phyloP scores from a whole-genome alignment of 495 filamentous ascomycete genomes.

The Aspergillus hancockii region DNA sequence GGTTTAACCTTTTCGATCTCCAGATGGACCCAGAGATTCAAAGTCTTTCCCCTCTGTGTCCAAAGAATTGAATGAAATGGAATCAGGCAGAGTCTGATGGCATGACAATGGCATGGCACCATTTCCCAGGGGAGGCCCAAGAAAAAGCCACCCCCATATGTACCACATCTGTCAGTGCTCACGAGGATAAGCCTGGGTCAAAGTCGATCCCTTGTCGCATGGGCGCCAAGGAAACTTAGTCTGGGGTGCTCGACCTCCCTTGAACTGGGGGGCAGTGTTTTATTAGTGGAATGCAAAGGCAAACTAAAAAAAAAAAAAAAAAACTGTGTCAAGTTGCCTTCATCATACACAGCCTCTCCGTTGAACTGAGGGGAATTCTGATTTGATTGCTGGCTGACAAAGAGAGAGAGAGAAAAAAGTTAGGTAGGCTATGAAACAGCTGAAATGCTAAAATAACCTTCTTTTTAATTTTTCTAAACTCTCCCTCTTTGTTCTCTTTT shows the following conservation, averaged over 20 bases:
- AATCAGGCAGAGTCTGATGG: too few relatives aligned
- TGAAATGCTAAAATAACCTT: not conserved
- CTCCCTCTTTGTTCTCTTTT: not conserved
- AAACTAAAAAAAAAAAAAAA: not conserved
- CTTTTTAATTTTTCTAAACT: not conserved
- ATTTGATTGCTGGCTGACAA: too few relatives aligned
- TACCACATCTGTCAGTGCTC: not conserved
- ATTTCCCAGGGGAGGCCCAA: too few relatives aligned
- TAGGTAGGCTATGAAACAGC: not conserved
- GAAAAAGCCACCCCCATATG: not conserved
- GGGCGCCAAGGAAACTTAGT: not conserved
- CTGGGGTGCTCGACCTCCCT: not conserved
- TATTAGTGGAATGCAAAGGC: not conserved
- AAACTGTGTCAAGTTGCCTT: not conserved
- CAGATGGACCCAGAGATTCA: too few relatives aligned
- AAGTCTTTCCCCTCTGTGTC: too few relatives aligned
- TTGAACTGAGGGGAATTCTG: not conserved
- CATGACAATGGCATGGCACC: constrained; percentile 2
- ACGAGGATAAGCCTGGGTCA: not conserved
- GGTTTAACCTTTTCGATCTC: too few relatives aligned
- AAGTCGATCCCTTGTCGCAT: not conserved
- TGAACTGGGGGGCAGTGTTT: not conserved
- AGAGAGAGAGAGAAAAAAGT: not conserved
- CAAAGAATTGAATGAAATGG: too few relatives aligned
- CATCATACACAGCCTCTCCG: not conserved